Evolutionary conservation across 164 flowering plant genomes (phyloP), one percentile per base, ranked within the genome.

Genomic region (Annona squamosa): DNA sequence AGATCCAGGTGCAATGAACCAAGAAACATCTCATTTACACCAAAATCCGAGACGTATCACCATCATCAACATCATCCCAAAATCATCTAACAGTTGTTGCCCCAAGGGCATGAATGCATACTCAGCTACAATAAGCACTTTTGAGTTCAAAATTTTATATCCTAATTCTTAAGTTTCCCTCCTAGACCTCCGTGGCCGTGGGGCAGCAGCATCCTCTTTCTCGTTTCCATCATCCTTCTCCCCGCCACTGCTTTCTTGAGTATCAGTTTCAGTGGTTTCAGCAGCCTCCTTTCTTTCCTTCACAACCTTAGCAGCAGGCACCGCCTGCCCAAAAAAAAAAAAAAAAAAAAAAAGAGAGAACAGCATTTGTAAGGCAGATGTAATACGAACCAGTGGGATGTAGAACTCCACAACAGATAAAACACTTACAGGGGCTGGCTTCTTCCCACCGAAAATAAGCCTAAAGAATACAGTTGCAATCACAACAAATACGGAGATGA

Each of bases 391-490:
- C 41, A 46, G 6, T 63, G 26, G 42, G 2, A 48, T 17, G 72
- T 46, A 19, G 4, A 43, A 80, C 89, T 26, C 1, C 17, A 3
- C 0, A 9, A 52, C 13, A 52, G 59, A 52, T 52, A 2, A 52
- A 52, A 52, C 59, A 52, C 59, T 83, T 72, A 86, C 91, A 26
- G 37, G 37, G 17, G 70, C 69, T 41, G 81, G 80, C 83, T 94
- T 93, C 84, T 93, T 94, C 75, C 97, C 97, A 37, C 97, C 97
- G 72, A 91, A 91, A 41, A 94, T 64, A 71, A 92, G 64, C 85
- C 79, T 89, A 10, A 80, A 77, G 43, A 94, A 37, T 63, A 87
- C 12, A 0, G 91, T 80, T 65, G 89, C 47, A 72, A 91, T 42
- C 6, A 90, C 79, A 37, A 91, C 80, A 19, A 84, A 75, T 41